Evolutionary conservation across 73 alveolate species (phyloP).

Genomic region (Blepharisma japonicum): DNA sequence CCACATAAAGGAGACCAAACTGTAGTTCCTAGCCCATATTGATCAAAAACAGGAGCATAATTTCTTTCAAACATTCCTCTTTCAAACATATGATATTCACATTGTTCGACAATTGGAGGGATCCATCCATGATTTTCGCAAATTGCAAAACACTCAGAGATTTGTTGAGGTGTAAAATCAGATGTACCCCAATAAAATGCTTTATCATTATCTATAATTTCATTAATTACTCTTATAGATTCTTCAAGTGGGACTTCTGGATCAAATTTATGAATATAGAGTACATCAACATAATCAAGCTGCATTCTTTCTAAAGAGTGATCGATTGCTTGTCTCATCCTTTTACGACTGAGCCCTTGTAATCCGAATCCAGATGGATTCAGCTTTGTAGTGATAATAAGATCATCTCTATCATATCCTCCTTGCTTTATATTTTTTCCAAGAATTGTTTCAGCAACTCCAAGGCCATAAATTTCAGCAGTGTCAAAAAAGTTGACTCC

Average conservation of each 20-base stretch:
- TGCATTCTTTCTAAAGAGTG: conserved; percentile 76
- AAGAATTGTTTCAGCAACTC: conserved; percentile 68
- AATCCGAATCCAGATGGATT: conserved; percentile 61
- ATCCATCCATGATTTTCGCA: conserved; percentile 64
- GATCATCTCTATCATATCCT: conserved; percentile 58
- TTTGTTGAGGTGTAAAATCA: conserved; percentile 87
- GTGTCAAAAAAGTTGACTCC: conserved; percentile 96
- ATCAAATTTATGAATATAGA: conserved; percentile 90
- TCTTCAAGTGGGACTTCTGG: conserved; percentile 90
- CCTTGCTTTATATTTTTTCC: conserved; percentile 56
- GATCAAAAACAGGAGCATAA: conserved; percentile 63
- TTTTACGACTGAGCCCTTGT: conserved; percentile 77
- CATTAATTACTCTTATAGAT: conserved; percentile 82
- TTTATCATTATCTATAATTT: conserved; percentile 80
- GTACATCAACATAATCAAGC: conserved; percentile 83
- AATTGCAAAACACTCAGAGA: conserved; percentile 73
- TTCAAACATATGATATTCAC: conserved; percentile 77
- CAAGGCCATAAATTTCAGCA: conserved; percentile 94
- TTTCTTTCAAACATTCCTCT: conserved; percentile 90
- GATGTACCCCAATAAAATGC: conserved; percentile 99
- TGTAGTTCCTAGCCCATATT: conserved; percentile 81
- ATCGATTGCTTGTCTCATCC: conserved; percentile 80
- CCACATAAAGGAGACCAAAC: conserved; percentile 86
- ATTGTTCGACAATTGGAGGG: conserved; percentile 92
- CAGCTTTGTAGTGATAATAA: conserved; percentile 81